Conservation (phyloP, 2,329 filamentous ascomycete species). For the Fusarium sp. region DNA sequence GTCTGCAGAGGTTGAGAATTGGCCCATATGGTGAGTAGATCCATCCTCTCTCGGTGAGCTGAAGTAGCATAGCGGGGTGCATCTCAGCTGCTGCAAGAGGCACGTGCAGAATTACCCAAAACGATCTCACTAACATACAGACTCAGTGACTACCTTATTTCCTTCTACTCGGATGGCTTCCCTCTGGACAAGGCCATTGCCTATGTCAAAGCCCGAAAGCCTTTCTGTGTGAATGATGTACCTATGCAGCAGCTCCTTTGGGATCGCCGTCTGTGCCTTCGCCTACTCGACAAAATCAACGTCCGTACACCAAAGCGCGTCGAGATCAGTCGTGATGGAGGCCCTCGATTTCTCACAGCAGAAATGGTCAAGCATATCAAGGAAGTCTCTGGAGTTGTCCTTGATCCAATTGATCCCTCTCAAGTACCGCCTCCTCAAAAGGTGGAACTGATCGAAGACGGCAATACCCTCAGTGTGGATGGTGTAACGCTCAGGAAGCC, state of each 20-base stretch:
- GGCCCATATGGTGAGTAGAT: slow-evolving; percentile 79
- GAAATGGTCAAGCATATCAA: slow-evolving; percentile 84
- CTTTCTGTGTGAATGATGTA: slow-evolving; percentile 96
- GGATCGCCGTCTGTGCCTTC: slow-evolving; percentile 91
- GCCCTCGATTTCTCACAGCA: slow-evolving; percentile 78
- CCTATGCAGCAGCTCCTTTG: slow-evolving; percentile 97
- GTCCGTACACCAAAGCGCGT: slow-evolving; percentile 89
- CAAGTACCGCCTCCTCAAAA: slow-evolving; percentile 71
- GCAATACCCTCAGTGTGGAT: slow-evolving; percentile 88
- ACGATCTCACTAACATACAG: slow-evolving; percentile 33
- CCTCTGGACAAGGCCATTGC: slow-evolving; percentile 96
- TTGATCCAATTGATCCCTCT: slow-evolving; percentile 74
- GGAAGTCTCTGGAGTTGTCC: slow-evolving; percentile 78
- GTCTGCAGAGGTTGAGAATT: slow-evolving; percentile 81
- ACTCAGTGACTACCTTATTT: slow-evolving; percentile 87
- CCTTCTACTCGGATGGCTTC: slow-evolving; percentile 98
- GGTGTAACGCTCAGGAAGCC: slow-evolving; percentile 85
- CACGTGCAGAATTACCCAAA: slow-evolving; percentile 40
- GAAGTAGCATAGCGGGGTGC: slow-evolving; percentile 47
- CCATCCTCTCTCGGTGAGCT: slow-evolving; percentile 46
- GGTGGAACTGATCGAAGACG: slow-evolving; percentile 88
- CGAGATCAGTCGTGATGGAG: slow-evolving; percentile 93
- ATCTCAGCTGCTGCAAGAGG: slow-evolving; percentile 38
- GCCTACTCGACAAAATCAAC: slow-evolving; percentile 85
- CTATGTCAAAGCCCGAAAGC: slow-evolving; percentile 91